Evolutionary conservation across 23 red algal species (phyloP), one percentile per base, ranked within the genome.

Genomic region (Gracilaria gracilis): DNA sequence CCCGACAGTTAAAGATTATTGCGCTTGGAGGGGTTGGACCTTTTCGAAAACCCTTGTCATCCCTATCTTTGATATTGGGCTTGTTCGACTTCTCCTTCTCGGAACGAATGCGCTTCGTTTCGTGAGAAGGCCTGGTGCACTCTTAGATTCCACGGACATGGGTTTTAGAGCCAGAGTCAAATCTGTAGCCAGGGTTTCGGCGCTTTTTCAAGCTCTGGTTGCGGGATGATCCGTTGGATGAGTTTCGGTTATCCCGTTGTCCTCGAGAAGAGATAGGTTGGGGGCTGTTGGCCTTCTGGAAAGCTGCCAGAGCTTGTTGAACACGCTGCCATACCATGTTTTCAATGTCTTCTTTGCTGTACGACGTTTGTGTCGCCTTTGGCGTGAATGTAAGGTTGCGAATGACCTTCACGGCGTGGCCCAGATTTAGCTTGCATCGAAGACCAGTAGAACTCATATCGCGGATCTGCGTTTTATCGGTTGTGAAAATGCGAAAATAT

Each of bases 11-110:
- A 67, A 0, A 70, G 32, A 37, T 66, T 37, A 48, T 20, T 85
- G 55, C 31, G 6, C 64, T 85, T 58, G n/a, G n/a, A 48, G 27
- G 23, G 31, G 58, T 46, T 64, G 81, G 81, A 85, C 53, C 81
- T 59, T 62, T 85, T 38, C 61, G 61, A 85, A 85, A 85, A 85
- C 8, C 74, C 34, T 50, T 58, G 49, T 67, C 55, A 8, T 25
- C 17, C n/a, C 70, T 58, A 85, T n/a, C n/a, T 46, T 46, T 4
- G 42, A 46, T 46, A 11, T 7, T 46, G 42, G 42, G 11, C 11
- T 11, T 11, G 4, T 46, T 7, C 42, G 5, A 46, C 42, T 46
- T 46, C 11, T 46, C 42, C 42, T 46, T 46, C 11, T n/a, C n/a
- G n/a, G n/a, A n/a, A n/a, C 42, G 42, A 4, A 46, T 4, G 11